phyloP scores from a whole-genome alignment of 768 basidiomycete species.

The Tubosaeta sp. region DNA sequence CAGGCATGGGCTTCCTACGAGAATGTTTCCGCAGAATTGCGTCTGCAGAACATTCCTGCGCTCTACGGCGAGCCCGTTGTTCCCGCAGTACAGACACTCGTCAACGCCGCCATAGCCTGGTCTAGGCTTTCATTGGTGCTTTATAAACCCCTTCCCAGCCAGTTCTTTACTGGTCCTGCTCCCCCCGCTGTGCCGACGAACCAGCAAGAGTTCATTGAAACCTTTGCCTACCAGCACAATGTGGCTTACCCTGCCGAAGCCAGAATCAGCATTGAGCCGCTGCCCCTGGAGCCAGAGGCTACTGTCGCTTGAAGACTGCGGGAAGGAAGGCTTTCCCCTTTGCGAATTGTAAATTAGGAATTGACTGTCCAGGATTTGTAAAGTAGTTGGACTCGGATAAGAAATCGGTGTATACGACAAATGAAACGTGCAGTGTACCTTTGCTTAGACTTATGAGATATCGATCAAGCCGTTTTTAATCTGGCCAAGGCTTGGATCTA shows the following conservation, averaged over 20 bases:
- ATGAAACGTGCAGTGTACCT: not conserved
- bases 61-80: not conserved
- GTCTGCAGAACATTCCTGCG: not conserved
- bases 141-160: not conserved
- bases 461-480: not conserved
- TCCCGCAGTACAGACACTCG: not conserved
- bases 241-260: not conserved
- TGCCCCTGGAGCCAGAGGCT: too few relatives aligned
- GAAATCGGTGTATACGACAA: not conserved
- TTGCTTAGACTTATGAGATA: too few relatives aligned
- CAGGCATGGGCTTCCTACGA: not conserved
- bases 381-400: not conserved
- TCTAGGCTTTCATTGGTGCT: not conserved
- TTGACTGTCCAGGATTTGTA: not conserved
- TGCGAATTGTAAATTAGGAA: not conserved
- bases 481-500: too few relatives aligned
- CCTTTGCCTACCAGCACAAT: not conserved
- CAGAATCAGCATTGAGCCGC: not conserved
- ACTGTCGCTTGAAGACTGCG: too few relatives aligned
- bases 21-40: not conserved
- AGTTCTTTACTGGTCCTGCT: not conserved
- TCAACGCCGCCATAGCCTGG: not conserved
- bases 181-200: not conserved
- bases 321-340: too few relatives aligned
- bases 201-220: not conserved